These are phyloP conservation scores for Begonia peltatifolia DNA, from an alignment of 306 rosid genomes.

Conservation along the genomic window DNA sequence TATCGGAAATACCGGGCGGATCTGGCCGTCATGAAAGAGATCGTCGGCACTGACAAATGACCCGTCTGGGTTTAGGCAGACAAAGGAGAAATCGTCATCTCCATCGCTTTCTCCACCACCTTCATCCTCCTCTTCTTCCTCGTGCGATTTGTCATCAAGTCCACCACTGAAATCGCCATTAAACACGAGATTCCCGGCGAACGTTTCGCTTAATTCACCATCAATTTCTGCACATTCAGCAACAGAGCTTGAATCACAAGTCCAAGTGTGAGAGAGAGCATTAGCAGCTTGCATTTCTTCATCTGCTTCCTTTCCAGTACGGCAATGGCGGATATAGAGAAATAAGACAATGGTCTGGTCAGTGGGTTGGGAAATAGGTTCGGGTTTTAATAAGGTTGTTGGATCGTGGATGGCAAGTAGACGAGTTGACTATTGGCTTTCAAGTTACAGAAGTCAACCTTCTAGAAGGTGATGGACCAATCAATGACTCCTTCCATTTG, in stretches of 20 bases:
- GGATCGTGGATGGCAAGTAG: too few species aligned
- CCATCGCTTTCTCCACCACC: constrained; percentile 11
- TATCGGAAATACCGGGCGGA: constrained; percentile 55
- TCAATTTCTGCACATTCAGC: not conserved
- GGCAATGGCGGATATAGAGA: not conserved
- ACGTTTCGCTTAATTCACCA: not conserved
- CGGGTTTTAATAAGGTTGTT: too few species aligned
- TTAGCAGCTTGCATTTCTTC: not conserved
- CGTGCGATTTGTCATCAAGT: not conserved
- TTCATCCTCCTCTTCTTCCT: not conserved
- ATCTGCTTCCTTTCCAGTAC: not conserved
- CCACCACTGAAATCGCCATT: not conserved
- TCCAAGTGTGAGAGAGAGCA: not conserved
- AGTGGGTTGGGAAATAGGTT: too few species aligned
- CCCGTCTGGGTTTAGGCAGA: constrained; percentile 28
- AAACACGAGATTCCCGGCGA: not conserved
- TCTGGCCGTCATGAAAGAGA: constrained; percentile 55
- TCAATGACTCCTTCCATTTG: too few species aligned
- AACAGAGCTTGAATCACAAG: not conserved
- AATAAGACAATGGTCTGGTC: too few species aligned
- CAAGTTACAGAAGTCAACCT: too few species aligned
- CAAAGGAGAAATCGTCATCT: constrained; percentile 58
- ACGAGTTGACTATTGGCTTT: too few species aligned
- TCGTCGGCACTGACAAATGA: constrained; percentile 66
- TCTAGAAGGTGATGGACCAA: too few species aligned